Percentiles rank a stretch among this genome's conserved stretches.
phyloP scores from a whole-genome alignment of 805 yeast genomes.

The Wickerhamiella nectarea region DNA sequence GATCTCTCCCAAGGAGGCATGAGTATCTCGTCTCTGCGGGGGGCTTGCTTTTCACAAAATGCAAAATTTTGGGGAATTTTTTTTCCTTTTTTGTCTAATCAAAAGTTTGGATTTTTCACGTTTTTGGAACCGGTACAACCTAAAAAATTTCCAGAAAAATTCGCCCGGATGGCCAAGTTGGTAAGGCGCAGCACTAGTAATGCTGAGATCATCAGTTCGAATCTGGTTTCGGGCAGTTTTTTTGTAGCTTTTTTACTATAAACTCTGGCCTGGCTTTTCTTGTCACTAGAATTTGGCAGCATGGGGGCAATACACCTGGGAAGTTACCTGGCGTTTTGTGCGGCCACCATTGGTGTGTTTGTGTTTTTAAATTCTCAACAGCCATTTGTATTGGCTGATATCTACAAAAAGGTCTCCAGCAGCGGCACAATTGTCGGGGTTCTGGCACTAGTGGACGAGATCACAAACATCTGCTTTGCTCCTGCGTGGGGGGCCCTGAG shows the following conservation, averaged over 20 bases:
- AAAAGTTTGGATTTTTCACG: too few species aligned
- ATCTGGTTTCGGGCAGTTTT: slow-evolving; percentile 51
- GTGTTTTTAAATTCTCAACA: slow-evolving; percentile 34
- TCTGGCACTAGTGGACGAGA: slow-evolving; percentile 45
- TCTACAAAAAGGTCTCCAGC: slow-evolving; percentile 24
- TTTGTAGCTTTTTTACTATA: slow-evolving; percentile 18
- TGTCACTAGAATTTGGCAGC: background rate
- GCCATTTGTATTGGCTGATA: slow-evolving; percentile 32
- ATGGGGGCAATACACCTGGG: slow-evolving; percentile 15
- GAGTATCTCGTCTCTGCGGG: too few species aligned
- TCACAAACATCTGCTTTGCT: slow-evolving; percentile 37
- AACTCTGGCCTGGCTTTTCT: too few species aligned
- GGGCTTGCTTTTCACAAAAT: too few species aligned
- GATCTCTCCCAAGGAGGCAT: too few species aligned
- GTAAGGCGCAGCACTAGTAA: slow-evolving; percentile 84
- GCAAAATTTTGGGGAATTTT: too few species aligned
- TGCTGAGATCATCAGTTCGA: slow-evolving; percentile 75
- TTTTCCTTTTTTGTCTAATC: too few species aligned
- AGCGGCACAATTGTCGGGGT: slow-evolving; percentile 37
- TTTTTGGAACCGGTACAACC: too few species aligned
- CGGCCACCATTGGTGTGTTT: slow-evolving; percentile 30
- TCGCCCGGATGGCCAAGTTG: slow-evolving; percentile 50
- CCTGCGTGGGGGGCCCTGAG: slow-evolving; percentile 52
- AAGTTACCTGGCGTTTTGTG: slow-evolving; percentile 28
- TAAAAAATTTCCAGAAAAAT: too few species aligned